A percentile compares a stretch with the other conserved stretches of the same genome.
Evolutionary conservation across 2,329 filamentous ascomycete genomes (phyloP).

Genomic region (Onygenales sp.): DNA sequence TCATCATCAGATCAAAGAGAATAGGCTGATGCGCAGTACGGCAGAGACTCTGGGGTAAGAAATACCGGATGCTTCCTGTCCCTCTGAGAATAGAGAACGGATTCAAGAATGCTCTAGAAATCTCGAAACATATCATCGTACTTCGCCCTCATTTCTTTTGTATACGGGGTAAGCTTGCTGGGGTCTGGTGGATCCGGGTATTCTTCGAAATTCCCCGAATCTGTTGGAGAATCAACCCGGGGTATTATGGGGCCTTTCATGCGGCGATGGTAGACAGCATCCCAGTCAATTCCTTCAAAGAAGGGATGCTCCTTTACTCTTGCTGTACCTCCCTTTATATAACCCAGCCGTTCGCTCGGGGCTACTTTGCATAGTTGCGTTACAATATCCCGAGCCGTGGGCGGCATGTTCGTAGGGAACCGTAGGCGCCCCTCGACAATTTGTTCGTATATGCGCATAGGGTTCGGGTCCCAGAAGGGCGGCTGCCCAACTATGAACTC

Average conservation of each 20-base stretch:
- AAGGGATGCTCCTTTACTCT: slow-evolving; percentile 54
- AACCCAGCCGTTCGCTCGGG: slow-evolving; percentile 52
- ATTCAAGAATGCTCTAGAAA: slow-evolving; percentile 33
- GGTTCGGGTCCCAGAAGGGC: slow-evolving; percentile 60
- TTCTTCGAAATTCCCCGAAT: slow-evolving; percentile 57
- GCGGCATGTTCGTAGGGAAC: slow-evolving; percentile 50
- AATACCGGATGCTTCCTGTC: too few species aligned
- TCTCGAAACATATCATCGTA: slow-evolving; percentile 53
- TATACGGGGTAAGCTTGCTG: slow-evolving; percentile 44
- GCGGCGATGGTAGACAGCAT: slow-evolving; percentile 50
- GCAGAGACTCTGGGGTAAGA: too few species aligned
- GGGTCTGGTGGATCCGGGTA: slow-evolving; percentile 49
- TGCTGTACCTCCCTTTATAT: slow-evolving; percentile 51
- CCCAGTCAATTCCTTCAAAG: slow-evolving; percentile 54
- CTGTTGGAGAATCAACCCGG: slow-evolving; percentile 48
- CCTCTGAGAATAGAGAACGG: neutral
- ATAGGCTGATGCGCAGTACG: too few species aligned
- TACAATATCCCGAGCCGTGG: slow-evolving; percentile 52
- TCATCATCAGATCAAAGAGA: too few species aligned
- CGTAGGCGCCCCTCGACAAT: slow-evolving; percentile 56
- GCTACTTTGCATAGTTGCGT: slow-evolving; percentile 54
- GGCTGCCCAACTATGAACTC: slow-evolving; percentile 59
- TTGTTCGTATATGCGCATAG: slow-evolving; percentile 60
- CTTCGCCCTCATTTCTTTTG: slow-evolving; percentile 49
- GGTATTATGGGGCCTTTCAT: slow-evolving; percentile 55